Conservation (phyloP, 1,284 basidiomycete species). For the Athelia psychrophila region DNA sequence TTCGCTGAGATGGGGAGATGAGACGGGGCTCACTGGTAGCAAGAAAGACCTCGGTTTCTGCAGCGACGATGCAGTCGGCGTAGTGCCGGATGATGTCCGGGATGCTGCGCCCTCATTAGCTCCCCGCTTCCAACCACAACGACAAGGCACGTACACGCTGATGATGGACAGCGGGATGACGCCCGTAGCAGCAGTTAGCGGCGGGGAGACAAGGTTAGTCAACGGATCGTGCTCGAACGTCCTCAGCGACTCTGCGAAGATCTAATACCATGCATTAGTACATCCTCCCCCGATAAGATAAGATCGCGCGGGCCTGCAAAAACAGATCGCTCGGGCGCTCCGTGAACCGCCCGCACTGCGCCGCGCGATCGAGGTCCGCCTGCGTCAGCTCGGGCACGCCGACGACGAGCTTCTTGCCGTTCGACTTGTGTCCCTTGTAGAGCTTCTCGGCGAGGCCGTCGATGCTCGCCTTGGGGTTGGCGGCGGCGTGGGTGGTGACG, state of each 20-base stretch:
- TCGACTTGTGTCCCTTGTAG: background rate
- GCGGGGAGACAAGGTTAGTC: conserved; percentile 47
- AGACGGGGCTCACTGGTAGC: conserved; percentile 36
- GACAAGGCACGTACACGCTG: conserved; percentile 25
- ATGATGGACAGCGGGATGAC: conserved; percentile 49
- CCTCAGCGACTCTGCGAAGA: conserved; percentile 50
- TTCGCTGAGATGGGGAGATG: background rate
- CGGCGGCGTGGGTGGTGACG: background rate
- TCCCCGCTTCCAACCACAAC: background rate
- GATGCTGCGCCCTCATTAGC: conserved; percentile 36
- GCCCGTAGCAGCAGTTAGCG: conserved; percentile 50
- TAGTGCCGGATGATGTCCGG: conserved; percentile 62
- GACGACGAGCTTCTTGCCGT: background rate
- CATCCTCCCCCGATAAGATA: background rate
- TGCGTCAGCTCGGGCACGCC: background rate
- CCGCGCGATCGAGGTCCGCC: conserved; percentile 28
- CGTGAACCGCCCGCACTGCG: conserved; percentile 36
- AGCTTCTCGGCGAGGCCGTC: background rate
- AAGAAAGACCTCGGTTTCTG: conserved; percentile 53
- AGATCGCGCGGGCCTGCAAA: conserved; percentile 28
- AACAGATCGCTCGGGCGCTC: conserved; percentile 39
- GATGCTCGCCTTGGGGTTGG: background rate
- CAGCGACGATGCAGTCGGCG: conserved; percentile 47
- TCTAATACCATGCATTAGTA: conserved; percentile 25
- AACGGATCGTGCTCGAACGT: conserved; percentile 49